phyloP scores from a whole-genome alignment of 106 monocot genomes.

The Allium cepa region DNA sequence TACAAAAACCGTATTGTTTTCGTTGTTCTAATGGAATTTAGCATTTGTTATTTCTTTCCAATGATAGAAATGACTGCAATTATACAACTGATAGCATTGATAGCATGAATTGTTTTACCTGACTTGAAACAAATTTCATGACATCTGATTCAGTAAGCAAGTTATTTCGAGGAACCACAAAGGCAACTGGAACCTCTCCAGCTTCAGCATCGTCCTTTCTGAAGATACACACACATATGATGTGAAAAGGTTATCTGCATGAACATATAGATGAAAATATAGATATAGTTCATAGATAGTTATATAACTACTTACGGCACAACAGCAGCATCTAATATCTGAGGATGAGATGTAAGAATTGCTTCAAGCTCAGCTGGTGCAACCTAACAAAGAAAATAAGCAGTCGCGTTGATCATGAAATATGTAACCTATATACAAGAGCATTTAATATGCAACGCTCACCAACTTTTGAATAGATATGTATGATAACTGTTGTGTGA shows the following conservation, averaged over 20 bases:
- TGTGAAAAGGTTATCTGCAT: no score
- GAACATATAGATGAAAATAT: constrained; percentile 32
- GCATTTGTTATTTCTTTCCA: no score
- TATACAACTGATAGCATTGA: no score
- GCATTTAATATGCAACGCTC: no score
- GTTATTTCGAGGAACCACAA: constrained; percentile 50
- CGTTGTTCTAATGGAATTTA: no score
- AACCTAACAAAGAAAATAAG: constrained; percentile 31
- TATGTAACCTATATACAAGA: no score
- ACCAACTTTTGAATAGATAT: no score
- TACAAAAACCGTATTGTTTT: no score
- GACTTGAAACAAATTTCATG: constrained; percentile 50
- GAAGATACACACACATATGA: no score
- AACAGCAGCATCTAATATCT: constrained; percentile 86
- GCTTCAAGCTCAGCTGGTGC: constrained; percentile 96
- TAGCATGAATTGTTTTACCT: constrained; percentile 34
- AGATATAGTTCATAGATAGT: neutral
- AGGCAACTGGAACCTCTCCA: constrained; percentile 89
- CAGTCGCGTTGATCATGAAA: no score
- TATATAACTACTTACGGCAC: constrained; percentile 61
- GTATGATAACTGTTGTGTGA: no score
- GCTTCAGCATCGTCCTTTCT: constrained; percentile 51
- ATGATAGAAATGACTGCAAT: no score
- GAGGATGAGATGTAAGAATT: constrained; percentile 72
- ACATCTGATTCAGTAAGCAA: constrained; percentile 62